Conservation (phyloP, 345 rosid species). For the Passiflora organensis region DNA sequence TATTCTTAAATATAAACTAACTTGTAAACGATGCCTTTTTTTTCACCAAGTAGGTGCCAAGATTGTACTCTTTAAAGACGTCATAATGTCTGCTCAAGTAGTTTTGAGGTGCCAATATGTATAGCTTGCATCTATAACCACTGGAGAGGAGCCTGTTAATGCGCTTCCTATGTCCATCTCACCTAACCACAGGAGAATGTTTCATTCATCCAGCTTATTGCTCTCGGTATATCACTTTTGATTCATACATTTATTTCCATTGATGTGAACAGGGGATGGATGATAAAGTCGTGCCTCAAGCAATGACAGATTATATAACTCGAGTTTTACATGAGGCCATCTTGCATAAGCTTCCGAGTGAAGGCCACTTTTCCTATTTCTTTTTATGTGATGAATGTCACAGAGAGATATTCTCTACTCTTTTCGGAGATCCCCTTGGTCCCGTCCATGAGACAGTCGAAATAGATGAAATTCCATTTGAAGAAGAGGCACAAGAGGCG, state of each 20-base stretch:
- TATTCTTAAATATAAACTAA: too few relatives aligned
- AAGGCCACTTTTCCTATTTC: constrained; percentile 86
- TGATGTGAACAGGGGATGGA: constrained; percentile 78
- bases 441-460: constrained; percentile 35
- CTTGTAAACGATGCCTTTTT: too few relatives aligned
- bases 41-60: too few relatives aligned
- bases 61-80: too few relatives aligned
- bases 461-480: constrained; percentile 17
- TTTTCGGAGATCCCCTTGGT: constrained; percentile 66
- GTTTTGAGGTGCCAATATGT: too few relatives aligned
- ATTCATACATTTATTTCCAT: too few relatives aligned
- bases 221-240: too few relatives aligned
- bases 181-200: too few relatives aligned
- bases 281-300: constrained; percentile 59
- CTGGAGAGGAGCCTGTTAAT: too few relatives aligned
- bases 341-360: constrained; percentile 59
- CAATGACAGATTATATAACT: constrained; percentile 57
- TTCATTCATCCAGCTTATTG: not conserved
- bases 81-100: too few relatives aligned
- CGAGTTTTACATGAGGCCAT: constrained; percentile 67
- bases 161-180: too few relatives aligned
- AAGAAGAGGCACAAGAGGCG: constrained; percentile 13
- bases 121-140: too few relatives aligned
- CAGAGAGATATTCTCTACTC: constrained; percentile 53
- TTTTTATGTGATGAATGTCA: constrained; percentile 82